These are phyloP conservation scores for Lasiodiplodia sp. DNA, from an alignment of 2,329 filamentous ascomycete genomes.

Conservation along the genomic window DNA sequence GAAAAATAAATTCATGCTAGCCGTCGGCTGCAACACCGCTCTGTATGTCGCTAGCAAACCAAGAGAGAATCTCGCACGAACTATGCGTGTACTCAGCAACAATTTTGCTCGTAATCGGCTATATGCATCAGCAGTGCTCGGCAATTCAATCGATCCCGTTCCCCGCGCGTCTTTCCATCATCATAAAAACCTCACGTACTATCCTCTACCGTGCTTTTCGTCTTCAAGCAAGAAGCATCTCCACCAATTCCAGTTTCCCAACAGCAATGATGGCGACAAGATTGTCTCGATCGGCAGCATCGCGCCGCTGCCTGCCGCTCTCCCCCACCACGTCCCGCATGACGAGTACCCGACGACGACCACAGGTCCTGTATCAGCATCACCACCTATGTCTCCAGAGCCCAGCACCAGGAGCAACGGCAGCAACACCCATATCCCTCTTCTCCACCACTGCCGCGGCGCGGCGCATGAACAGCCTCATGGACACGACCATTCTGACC, in stretches of 20 bases:
- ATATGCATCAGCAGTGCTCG: neutral
- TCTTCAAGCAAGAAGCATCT: neutral
- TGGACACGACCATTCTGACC: slow-evolving; percentile 77
- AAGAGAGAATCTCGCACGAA: neutral
- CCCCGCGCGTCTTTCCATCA: too few species aligned
- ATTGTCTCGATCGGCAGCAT: neutral
- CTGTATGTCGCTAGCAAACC: too few species aligned
- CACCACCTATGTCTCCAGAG: neutral
- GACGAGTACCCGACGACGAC: neutral
- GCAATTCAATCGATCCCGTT: too few species aligned
- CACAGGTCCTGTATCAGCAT: neutral
- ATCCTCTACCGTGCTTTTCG: neutral
- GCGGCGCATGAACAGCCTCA: slow-evolving; percentile 55
- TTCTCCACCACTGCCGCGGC: neutral
- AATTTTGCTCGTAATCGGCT: neutral
- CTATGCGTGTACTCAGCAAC: neutral
- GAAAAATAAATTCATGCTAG: too few species aligned
- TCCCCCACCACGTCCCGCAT: neutral
- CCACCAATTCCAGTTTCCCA: neutral
- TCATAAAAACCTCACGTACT: neutral
- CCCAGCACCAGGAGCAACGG: neutral
- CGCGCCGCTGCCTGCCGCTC: neutral
- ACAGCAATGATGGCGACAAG: neutral
- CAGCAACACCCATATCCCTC: neutral
- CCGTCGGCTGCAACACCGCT: too few species aligned